Evolutionary conservation across 2,329 filamentous ascomycete genomes (phyloP), one percentile per base, ranked within the genome.

Genomic region (Endothia cerciana): DNA sequence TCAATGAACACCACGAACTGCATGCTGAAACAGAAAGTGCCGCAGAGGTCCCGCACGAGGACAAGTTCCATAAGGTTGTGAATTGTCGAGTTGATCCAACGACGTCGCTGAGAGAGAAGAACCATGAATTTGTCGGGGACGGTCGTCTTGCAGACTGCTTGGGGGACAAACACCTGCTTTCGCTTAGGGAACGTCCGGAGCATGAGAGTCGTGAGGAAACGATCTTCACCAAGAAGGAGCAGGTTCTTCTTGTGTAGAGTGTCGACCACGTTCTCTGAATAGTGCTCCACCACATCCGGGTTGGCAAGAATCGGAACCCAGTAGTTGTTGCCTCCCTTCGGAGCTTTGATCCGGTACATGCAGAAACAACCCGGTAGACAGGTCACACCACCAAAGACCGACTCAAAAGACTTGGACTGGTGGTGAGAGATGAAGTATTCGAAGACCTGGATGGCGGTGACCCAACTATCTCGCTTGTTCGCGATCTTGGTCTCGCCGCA

Each of bases 351-450:
- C 74, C 95, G 92, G 83, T 99, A 99, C 96, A 99, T 99, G 85
- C 93, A 97, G 89, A 99, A 99, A 84, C 95, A 99, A 70, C 95
- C 95, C 19, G 95, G 95, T 72, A 99, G 84, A 85, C 95, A 99
- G 70, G 95, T 99, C 68, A 99, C 95, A 91, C 95, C 95, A 80
- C 95, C 95, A 79, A 99, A 99, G 71, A 97, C 91, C 0, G 94
- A 97, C 79, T 99, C 95, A 80, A 99, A 99, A 4, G 94, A 93
- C 80, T 99, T 99, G 74, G 94, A 88, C 73, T 96, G 86, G 77
- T 99, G 96, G 78, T 99, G 95, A 2, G 95, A 98, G 80, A 99
- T 95, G 83, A 98, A 99, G 82, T 98, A 97, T 83, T 99, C 95
- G 75, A 99, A 99, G 36, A 99, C 96, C 79, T 99, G 95, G 73